Evolutionary conservation across 345 rosid genomes (phyloP), one percentile per base, ranked within the genome.

Genomic region (Boechera divaricarpa): DNA sequence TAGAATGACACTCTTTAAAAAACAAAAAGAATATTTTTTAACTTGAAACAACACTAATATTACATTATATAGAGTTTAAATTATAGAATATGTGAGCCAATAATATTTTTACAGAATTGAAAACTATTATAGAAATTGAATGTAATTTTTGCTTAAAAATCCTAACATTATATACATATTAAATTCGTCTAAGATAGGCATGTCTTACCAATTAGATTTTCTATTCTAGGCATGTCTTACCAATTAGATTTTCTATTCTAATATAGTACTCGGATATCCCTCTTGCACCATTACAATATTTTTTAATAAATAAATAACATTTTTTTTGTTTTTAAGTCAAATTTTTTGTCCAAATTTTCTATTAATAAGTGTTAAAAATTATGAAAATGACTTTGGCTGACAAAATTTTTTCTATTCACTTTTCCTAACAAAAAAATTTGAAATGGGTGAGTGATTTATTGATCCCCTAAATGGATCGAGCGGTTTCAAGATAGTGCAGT

Each of bases 201-300:
- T 36, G 11, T 9, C 33, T 35, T 60, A 61, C 68, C 41, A 61
- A 10, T 61, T 36, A 38, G 24, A 24, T 62, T 49, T 18, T 51
- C 10, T 41, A 53, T 52, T 73, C 70, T 45, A 16, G 16, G 16
- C 16, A 16, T 36, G 11, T 9, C 24, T 35, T 60, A 61, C 69
- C 41, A 61, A 6, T 49, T 38, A 38, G 26, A 26, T 16, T 16
- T 18, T 51, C 10, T 41, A 53, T 52, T 73, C 70, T 45, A 16
- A 53, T 41, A 18, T 41, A 41, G 54, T 28, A 28, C 29, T 63
- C 6, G 7, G 44, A 42, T 63, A 28, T 63, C 53, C 38, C 11
- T 49, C 16, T 36, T 49, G 31, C 13, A 51, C 62, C 67, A 49
- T 72, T n/a, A 72, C 63, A 29, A 41, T 54, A 41, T 42, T 35